Base-by-base conservation (phyloP, 192 early-diverging fungal species). In the Rhizophlyctis rosea region DNA sequence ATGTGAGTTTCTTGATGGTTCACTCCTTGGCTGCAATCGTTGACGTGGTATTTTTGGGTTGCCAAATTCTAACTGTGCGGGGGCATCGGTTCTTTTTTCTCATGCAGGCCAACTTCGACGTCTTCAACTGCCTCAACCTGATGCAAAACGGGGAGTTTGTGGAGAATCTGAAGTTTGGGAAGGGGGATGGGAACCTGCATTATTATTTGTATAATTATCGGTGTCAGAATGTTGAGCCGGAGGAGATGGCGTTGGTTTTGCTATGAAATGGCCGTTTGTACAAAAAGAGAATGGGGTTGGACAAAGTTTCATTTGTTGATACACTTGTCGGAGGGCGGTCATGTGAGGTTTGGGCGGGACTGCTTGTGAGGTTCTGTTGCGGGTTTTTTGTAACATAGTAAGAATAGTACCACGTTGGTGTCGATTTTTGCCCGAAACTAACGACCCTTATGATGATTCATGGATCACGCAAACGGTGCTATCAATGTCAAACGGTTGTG, bases 141-240 rank as follows among this genome's bases (percentile, higher is more conserved):
- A 90, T 95, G 91, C 91, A 94, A 57, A 99, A 99, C 76, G 53
- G 69, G 3, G 51, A 80, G 56, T 93, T 95, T 65, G 69, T 89
- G 2, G 84, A 90, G 3, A 86, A 90, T 27, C 86, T 95, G 24
- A 89, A 88, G 67, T 99, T 98, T 76, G 91, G 92, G 36, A 77
- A 81, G 18, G 97, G 97, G 44, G 95, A 99, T 64, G 97, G 97
- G 0, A 83, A 84, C 70, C 75, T 99, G 59, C 88, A 96, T 70
- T 99, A 91, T 77, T 99, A 99, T 71, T 71, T 99, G 60, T 99
- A 92, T 80, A 99, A 99, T 79, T 99, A 93, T 84, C 76, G 80
- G 54, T 91, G 90, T 54, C 82, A 82, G 51, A 76, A 81, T 11
- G 70, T 96, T 30, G 70, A 80, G 14, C 65, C 81, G 9, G 71